Conservation (phyloP, 2,329 filamentous ascomycete species). For the Lojkania enalia region DNA sequence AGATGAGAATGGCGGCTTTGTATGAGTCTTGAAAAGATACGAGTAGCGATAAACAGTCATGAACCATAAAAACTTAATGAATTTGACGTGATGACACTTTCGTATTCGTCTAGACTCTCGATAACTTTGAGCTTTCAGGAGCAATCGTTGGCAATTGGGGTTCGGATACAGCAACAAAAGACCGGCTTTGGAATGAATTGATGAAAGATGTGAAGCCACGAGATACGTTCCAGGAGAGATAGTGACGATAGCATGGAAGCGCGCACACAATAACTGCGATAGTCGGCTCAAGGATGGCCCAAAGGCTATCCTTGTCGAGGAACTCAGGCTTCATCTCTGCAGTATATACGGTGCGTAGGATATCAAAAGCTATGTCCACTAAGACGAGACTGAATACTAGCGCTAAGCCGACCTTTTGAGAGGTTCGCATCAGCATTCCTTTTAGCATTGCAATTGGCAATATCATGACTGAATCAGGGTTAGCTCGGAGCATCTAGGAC, state of each 20-base stretch:
- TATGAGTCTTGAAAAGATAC: slow-evolving; percentile 17
- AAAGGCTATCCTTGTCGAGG: slow-evolving; percentile 1
- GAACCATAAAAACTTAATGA: too few species aligned
- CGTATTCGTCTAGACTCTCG: too few species aligned
- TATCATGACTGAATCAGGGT: neutral
- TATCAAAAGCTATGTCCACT: slow-evolving; percentile 11
- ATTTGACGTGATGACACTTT: too few species aligned
- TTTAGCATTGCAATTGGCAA: neutral
- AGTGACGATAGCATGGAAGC: slow-evolving; percentile 14
- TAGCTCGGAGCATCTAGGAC: slow-evolving; percentile 1
- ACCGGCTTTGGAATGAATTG: too few species aligned
- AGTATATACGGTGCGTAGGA: slow-evolving; percentile 8
- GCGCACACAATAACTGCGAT: slow-evolving; percentile 18
- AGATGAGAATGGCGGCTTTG: slow-evolving; percentile 32
- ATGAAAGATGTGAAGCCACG: too few species aligned
- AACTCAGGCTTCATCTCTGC: neutral
- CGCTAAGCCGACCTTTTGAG: slow-evolving; percentile 7
- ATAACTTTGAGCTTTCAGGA: too few species aligned
- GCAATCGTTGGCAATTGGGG: too few species aligned
- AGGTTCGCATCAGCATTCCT: slow-evolving; percentile 4
- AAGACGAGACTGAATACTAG: slow-evolving; percentile 6
- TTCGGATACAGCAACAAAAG: too few species aligned
- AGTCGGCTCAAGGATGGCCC: slow-evolving; percentile 12
- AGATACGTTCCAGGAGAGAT: too few species aligned
- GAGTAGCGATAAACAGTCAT: too few species aligned